A percentile compares a stretch with the other conserved stretches of the same genome.
Conservation (phyloP, 306 rosid species). For the Inga leiocalycina region DNA sequence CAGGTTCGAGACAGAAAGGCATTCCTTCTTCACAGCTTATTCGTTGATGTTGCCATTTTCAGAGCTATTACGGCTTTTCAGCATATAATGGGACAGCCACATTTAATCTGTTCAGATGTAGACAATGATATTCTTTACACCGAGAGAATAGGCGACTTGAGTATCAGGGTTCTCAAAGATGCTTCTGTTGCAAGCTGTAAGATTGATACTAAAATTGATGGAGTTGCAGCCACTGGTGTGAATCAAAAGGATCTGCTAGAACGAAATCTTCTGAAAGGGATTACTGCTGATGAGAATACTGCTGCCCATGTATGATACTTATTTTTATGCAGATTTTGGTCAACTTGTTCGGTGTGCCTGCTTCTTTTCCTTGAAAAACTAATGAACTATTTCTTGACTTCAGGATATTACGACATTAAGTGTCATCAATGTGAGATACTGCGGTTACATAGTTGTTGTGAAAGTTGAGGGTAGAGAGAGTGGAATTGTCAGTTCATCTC, state of each 20-base stretch:
- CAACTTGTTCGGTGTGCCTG: constrained; percentile 19
- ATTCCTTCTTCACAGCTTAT: constrained; percentile 91
- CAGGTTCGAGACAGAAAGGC: constrained; percentile 93
- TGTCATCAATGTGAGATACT: constrained; percentile 75
- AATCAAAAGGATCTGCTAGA: constrained; percentile 62
- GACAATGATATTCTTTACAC: constrained; percentile 49
- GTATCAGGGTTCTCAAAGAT: constrained; percentile 70
- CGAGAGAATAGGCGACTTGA: constrained; percentile 80
- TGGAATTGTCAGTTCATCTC: constrained; percentile 51
- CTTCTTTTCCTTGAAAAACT: constrained; percentile 31
- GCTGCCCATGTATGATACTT: constrained; percentile 86
- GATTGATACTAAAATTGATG: constrained; percentile 91
- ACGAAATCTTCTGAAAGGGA: constrained; percentile 89
- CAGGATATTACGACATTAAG: constrained; percentile 89
- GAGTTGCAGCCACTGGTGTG: constrained; percentile 75
- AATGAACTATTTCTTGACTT: constrained; percentile 40
- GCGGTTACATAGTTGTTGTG: constrained; percentile 79
- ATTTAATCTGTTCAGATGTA: constrained; percentile 40
- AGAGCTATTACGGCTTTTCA: constrained; percentile 71
- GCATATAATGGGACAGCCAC: constrained; percentile 55
- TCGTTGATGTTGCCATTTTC: constrained; percentile 87
- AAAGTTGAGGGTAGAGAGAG: constrained; percentile 66
- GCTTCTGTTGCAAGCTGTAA: constrained; percentile 78
- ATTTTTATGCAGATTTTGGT: constrained; percentile 33
- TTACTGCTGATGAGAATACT: constrained; percentile 97